Evolutionary conservation across 495 filamentous ascomycete species (phyloP), one percentile per base, ranked within the genome.

Genomic region (Penicillium cataractarum): DNA sequence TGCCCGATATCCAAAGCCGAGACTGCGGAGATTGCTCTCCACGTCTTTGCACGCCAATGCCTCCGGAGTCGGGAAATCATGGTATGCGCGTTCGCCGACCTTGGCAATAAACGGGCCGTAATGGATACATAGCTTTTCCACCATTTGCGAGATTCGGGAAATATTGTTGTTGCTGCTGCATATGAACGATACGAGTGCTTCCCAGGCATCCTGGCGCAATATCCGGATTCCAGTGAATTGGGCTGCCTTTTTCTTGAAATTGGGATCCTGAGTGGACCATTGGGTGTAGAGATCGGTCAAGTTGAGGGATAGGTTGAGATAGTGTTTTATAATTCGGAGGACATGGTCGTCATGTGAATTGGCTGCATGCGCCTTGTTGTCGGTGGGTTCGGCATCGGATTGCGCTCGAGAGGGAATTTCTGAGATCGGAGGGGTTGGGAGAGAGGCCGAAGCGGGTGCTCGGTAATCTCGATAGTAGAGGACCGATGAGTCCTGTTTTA

Each of bases 161-260:
- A 99, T 99, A 71, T 99, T 97, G 75, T 99, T 99, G 76, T 99
- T 99, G 76, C 92, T 96, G 73, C 93, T 97, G 82, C 95, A 98
- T 58, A 99, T 97, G 73, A 99, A 99, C 32, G 88, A 88, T 15
- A 99, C 80, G 4, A 99, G 79, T 6, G 96, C 88, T 75, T 99
- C 95, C 96, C 95, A 99, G 9, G 95, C 86, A 79, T 97, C 93
- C 73, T 99, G 95, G 64, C 88, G 89, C 6, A 99, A 82, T 61
- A 98, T 97, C n/a, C 95, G 90, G 35, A 99, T 90, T 17, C 95
- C 95, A 0, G 89, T 87, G 71, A 98, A 98, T 42, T 90, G 88
- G 0, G 90, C 87, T 2, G 95, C 93, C 57, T 90, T 93, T 62
- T 88, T 89, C 64, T 87, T 88, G 79, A 99, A 99, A 74, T 98